Evolutionary conservation across 345 rosid species (phyloP).

Genomic region (Arabis alpina): DNA sequence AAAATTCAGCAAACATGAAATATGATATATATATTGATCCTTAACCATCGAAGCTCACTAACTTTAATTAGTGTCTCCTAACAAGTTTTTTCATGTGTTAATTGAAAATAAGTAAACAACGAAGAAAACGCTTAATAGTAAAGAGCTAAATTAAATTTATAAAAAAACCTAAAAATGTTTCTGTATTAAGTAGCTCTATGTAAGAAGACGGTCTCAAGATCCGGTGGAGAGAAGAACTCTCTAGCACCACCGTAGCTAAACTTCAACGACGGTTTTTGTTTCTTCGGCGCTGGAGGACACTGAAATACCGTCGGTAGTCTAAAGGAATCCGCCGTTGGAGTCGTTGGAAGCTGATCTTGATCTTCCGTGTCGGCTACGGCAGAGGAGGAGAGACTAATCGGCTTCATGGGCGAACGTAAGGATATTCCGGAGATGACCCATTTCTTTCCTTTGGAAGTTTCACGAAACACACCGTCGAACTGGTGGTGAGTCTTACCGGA

Average conservation of each 20-base stretch:
- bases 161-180: too few relatives aligned
- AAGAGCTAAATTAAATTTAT: too few relatives aligned
- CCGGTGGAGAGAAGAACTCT: slow-evolving; percentile 41
- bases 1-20: too few relatives aligned
- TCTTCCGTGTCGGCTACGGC: slow-evolving; percentile 5
- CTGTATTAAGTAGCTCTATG: slow-evolving; percentile 1
- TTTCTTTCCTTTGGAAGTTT: slow-evolving; percentile 4
- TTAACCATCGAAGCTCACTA: too few relatives aligned
- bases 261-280: slow-evolving; percentile 30
- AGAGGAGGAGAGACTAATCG: slow-evolving; percentile 10
- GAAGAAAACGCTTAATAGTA: too few relatives aligned
- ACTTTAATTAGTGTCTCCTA: too few relatives aligned
- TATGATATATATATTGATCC: too few relatives aligned
- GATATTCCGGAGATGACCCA: slow-evolving; percentile 30
- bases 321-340: slow-evolving; percentile 30
- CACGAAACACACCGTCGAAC: neutral
- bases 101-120: too few relatives aligned
- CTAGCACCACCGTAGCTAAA: slow-evolving; percentile 16
- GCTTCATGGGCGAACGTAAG: slow-evolving; percentile 2
- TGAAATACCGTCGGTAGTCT: slow-evolving; percentile 22
- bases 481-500: slow-evolving; percentile 21
- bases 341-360: slow-evolving; percentile 27
- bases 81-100: too few relatives aligned
- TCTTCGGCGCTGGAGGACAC: slow-evolving; percentile 42
- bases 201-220: slow-evolving; percentile 37